Percentiles rank a stretch among this genome's conserved stretches.
Evolutionary conservation across 305 asterid genomes (phyloP).

Genomic region (Solanum hybrid): DNA sequence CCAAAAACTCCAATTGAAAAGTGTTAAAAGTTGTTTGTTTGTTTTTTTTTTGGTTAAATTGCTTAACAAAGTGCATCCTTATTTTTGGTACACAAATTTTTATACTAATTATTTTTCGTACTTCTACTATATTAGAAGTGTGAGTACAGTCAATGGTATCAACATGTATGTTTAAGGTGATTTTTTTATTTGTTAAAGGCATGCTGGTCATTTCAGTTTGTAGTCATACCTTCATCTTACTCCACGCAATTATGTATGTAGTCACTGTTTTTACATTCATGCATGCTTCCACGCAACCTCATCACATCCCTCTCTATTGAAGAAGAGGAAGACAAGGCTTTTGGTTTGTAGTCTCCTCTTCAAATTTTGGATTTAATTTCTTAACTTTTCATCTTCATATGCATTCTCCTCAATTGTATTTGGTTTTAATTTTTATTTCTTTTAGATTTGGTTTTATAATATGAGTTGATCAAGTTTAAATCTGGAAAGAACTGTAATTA

Average conservation of each 20-base stretch:
- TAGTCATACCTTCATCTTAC: background rate
- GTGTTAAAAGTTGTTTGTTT: too few species aligned
- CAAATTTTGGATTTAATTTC: too few species aligned
- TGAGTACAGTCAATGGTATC: background rate
- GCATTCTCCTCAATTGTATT: background rate
- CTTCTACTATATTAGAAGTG: background rate
- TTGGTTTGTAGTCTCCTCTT: too few species aligned
- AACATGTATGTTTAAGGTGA: background rate
- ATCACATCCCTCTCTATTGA: background rate
- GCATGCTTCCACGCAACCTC: background rate
- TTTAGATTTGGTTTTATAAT: background rate
- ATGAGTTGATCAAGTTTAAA: background rate
- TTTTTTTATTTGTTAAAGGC: too few species aligned
- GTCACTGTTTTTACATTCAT: background rate
- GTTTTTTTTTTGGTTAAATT: too few species aligned
- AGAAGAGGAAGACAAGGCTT: too few species aligned
- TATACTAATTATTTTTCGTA: too few species aligned
- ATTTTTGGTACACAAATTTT: too few species aligned
- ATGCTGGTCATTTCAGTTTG: background rate
- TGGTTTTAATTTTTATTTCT: background rate
- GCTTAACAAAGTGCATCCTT: too few species aligned
- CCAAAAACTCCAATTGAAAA: too few species aligned
- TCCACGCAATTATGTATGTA: too few species aligned
- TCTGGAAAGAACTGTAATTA: background rate
- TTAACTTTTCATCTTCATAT: background rate